A percentile compares a stretch with the other conserved stretches of the same genome.
phyloP scores from a whole-genome alignment of 768 basidiomycete species.

The Serendipita vermifera region DNA sequence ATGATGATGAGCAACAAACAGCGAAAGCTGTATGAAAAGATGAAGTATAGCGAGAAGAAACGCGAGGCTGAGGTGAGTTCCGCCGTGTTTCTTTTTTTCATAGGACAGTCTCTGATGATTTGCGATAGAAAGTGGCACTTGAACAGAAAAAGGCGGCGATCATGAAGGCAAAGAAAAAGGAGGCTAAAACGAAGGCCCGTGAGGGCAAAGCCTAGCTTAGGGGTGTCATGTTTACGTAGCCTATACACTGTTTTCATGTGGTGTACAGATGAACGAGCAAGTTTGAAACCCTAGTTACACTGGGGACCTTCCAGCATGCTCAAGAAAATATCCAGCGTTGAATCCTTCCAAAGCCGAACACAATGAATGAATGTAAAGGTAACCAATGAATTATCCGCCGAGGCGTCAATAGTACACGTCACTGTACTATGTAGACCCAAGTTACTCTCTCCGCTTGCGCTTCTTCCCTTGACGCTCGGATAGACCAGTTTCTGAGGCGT shows the following conservation, averaged over 20 bases:
- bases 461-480: slow-evolving; percentile 42
- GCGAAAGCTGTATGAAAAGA: slow-evolving; percentile 82
- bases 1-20: slow-evolving; percentile 97
- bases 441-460: slow-evolving; percentile 7
- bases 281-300: no score
- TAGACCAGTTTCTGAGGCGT: no score
- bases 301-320: no score
- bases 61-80: slow-evolving; percentile 61
- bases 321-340: no score
- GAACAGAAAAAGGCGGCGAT: slow-evolving; percentile 7
- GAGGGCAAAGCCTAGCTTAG: neutral
- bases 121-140: neutral
- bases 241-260: no score
- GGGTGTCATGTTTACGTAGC: no score
- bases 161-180: neutral
- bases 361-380: no score
- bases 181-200: neutral
- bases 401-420: no score
- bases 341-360: no score
- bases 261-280: no score
- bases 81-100: neutral
- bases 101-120: neutral
- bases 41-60: slow-evolving; percentile 76
- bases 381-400: no score
- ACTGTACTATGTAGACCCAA: no score